These are phyloP conservation scores for Apophysomyces elegans DNA, from an alignment of 371 early-diverging fungal species.

Conservation along the genomic window DNA sequence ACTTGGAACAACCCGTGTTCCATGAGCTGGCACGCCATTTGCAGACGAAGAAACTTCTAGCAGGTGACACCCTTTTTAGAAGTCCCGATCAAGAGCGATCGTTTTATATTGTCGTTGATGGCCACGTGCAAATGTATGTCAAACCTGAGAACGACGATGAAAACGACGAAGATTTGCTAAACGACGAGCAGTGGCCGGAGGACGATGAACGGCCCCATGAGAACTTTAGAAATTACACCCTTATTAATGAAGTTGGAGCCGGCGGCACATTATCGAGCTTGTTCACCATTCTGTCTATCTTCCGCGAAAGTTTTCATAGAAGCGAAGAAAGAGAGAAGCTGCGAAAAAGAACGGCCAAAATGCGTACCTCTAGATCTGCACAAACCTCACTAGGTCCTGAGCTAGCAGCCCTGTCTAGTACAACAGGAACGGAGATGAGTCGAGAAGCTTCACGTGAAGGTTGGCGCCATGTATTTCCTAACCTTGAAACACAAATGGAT, in stretches of 20 bases:
- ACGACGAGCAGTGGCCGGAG: constrained; percentile 28
- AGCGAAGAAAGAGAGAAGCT: constrained; percentile 53
- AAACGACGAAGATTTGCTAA: constrained; percentile 18
- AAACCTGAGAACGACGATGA: constrained; percentile 45
- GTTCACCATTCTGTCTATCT: constrained; percentile 90
- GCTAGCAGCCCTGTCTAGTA: constrained; percentile 11
- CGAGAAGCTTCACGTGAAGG: constrained; percentile 37
- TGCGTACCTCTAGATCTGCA: constrained; percentile 14
- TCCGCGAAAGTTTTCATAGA: constrained; percentile 80
- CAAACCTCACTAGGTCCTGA: constrained; percentile 14
- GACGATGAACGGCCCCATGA: constrained; percentile 31
- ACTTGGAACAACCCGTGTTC: constrained; percentile 95
- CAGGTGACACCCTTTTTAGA: constrained; percentile 86
- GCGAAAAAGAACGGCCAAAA: constrained; percentile 26
- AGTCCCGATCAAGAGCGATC: constrained; percentile 74
- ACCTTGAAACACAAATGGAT: constrained; percentile 33
- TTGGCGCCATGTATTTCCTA: constrained; percentile 53
- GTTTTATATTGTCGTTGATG: constrained; percentile 96
- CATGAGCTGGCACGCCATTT: constrained; percentile 90
- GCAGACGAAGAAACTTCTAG: constrained; percentile 83
- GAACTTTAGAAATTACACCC: constrained; percentile 63
- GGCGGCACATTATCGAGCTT: constrained; percentile 94
- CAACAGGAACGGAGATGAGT: constrained; percentile 21
- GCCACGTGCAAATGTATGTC: constrained; percentile 85
- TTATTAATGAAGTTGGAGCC: constrained; percentile 86